Conservation (phyloP, 345 rosid genomes). For the Lepidium aucheri region DNA sequence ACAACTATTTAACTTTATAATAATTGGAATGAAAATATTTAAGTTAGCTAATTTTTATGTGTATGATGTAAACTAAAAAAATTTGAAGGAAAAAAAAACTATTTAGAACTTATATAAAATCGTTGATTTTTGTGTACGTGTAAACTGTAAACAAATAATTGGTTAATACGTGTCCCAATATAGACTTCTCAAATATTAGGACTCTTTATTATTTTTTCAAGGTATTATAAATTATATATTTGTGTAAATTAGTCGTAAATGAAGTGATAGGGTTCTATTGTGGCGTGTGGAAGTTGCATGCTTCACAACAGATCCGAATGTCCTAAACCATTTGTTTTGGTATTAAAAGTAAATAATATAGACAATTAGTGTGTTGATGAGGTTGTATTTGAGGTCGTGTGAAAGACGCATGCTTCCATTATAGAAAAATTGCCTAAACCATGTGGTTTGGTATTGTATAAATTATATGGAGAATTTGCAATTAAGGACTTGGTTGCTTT, state of each 20-base stretch:
- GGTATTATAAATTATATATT: background rate
- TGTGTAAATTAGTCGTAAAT: background rate
- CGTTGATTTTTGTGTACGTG: background rate
- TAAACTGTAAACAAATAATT: background rate
- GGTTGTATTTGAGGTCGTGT: too few relatives aligned
- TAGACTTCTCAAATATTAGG: background rate
- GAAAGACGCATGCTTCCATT: too few relatives aligned
- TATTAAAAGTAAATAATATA: background rate
- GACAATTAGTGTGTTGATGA: background rate
- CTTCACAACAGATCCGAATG: background rate
- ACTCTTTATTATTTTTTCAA: too few relatives aligned
- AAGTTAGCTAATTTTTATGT: too few relatives aligned
- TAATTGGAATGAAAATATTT: background rate
- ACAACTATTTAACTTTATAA: background rate
- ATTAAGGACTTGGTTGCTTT: too few relatives aligned
- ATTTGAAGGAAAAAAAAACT: too few relatives aligned
- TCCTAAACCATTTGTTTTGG: slow-evolving; percentile 19
- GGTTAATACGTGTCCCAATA: too few relatives aligned
- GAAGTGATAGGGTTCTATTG: background rate
- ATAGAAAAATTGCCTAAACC: too few relatives aligned
- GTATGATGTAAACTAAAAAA: too few relatives aligned
- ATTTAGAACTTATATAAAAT: too few relatives aligned
- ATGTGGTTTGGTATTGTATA: too few relatives aligned
- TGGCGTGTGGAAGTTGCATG: slow-evolving; percentile 19
- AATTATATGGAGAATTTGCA: too few relatives aligned